Percentiles rank a stretch among this genome's conserved stretches.
Evolutionary conservation across 331 rosid genomes (phyloP).

Genomic region (Pyrus hybrid): DNA sequence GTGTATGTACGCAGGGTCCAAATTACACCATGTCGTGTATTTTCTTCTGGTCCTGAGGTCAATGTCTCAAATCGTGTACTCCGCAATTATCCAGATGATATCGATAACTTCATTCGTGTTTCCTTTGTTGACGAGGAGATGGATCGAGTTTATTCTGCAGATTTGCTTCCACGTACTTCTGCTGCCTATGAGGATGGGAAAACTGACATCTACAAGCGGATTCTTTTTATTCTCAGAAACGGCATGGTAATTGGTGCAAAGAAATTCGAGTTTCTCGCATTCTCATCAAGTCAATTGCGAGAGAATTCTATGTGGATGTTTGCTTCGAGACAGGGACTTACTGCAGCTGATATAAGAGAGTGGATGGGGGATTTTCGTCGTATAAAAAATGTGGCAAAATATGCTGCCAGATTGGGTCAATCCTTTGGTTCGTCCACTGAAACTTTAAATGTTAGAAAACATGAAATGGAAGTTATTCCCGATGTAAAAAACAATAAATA

Average conservation of each 20-base stretch:
- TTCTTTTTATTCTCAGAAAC: conserved; percentile 49
- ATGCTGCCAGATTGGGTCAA: conserved; percentile 84
- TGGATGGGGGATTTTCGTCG: conserved; percentile 66
- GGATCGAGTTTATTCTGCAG: conserved; percentile 45
- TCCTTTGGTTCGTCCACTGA: conserved; percentile 79
- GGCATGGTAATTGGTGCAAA: conserved; percentile 58
- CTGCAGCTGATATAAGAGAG: conserved; percentile 39
- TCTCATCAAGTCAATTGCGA: conserved; percentile 75
- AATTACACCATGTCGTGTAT: conserved; percentile 58
- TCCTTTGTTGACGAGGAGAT: conserved; percentile 85
- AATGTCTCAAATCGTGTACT: conserved; percentile 77
- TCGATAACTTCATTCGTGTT: conserved; percentile 65
- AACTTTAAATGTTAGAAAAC: conserved; percentile 37
- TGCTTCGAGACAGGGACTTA: conserved; percentile 41
- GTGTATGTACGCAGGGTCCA: conserved; percentile 64
- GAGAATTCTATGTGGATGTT: conserved; percentile 87
- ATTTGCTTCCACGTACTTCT: conserved; percentile 41
- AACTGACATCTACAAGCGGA: conserved; percentile 52
- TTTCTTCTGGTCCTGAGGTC: conserved; percentile 64
- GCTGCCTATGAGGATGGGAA: conserved; percentile 17
- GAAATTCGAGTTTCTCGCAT: conserved; percentile 70
- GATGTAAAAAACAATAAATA: conserved; percentile 35
- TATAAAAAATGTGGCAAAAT: conserved; percentile 73
- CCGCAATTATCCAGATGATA: conserved; percentile 32
- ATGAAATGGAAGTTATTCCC: conserved; percentile 52